A percentile compares a stretch with the other conserved stretches of the same genome.
Conservation (phyloP, 2,329 filamentous ascomycete genomes). For the Botrytis deweyae region DNA sequence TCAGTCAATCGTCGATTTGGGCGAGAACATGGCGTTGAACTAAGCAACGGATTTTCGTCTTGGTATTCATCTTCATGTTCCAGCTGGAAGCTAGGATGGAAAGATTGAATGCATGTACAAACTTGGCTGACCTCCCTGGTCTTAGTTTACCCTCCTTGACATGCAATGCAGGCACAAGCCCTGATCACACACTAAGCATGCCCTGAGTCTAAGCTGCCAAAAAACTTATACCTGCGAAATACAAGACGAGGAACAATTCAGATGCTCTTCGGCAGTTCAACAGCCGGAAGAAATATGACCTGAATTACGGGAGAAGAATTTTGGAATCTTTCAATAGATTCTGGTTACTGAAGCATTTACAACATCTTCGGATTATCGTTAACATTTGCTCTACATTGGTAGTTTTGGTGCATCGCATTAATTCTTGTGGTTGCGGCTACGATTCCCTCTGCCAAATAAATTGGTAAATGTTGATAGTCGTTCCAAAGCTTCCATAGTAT, state of each 20-base stretch:
- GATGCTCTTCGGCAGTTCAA: not conserved
- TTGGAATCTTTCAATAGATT: not conserved
- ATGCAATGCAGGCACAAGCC: constrained; percentile 11
- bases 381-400: not conserved
- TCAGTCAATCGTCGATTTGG: not conserved
- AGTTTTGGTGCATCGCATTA: not conserved
- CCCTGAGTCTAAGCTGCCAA: not conserved
- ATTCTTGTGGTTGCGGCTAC: constrained; percentile 1
- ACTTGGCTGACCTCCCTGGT: not conserved
- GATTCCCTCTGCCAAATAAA: not conserved
- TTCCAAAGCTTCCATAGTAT: constrained; percentile 16
- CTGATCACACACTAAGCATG: not conserved
- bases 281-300: not conserved
- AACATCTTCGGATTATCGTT: not conserved
- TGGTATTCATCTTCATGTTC: not conserved
- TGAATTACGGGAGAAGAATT: not conserved
- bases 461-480: constrained; percentile 4
- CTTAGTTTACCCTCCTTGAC: not conserved
- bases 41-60: not conserved
- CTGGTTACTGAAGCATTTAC: not conserved
- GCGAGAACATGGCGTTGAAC: not conserved
- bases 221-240: not conserved
- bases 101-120: not conserved
- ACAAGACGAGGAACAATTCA: not conserved
- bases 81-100: not conserved